phyloP scores from a whole-genome alignment of 371 early-diverging fungal genomes.

The Funneliformis caledonium region DNA sequence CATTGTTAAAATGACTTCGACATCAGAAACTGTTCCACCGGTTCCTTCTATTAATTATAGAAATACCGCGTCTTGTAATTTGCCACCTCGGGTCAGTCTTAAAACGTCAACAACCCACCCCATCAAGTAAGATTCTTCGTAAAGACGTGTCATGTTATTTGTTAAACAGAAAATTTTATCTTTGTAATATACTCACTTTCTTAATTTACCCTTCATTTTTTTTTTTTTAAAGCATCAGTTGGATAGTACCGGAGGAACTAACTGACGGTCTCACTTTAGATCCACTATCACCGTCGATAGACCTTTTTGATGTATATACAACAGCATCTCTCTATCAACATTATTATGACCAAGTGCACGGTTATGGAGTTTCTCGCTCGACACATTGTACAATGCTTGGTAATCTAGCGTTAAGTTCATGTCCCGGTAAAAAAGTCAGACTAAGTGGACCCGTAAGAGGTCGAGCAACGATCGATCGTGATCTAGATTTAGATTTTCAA shows the following conservation, averaged over 20 bases:
- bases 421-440: conserved; percentile 86
- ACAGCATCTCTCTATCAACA: conserved; percentile 11
- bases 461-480: conserved; percentile 74
- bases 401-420: conserved; percentile 75
- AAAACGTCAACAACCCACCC: conserved; percentile 37
- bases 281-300: neutral
- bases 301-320: conserved; percentile 35
- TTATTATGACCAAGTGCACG: conserved; percentile 14
- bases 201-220: neutral
- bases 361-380: neutral
- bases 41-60: conserved; percentile 22
- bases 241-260: conserved; percentile 35
- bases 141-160: neutral
- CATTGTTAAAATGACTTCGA: neutral
- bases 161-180: neutral
- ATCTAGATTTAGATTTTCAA: conserved; percentile 73
- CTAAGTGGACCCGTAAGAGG: conserved; percentile 78
- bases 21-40: conserved; percentile 16
- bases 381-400: conserved; percentile 41
- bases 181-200: neutral
- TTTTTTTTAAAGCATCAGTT: conserved; percentile 11
- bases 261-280: neutral
- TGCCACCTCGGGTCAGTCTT: neutral
- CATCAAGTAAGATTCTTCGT: conserved; percentile 22
- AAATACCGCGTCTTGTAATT: conserved; percentile 12